Conservation (phyloP, 2,329 filamentous ascomycete genomes). For the Sclerotinia borealis region DNA sequence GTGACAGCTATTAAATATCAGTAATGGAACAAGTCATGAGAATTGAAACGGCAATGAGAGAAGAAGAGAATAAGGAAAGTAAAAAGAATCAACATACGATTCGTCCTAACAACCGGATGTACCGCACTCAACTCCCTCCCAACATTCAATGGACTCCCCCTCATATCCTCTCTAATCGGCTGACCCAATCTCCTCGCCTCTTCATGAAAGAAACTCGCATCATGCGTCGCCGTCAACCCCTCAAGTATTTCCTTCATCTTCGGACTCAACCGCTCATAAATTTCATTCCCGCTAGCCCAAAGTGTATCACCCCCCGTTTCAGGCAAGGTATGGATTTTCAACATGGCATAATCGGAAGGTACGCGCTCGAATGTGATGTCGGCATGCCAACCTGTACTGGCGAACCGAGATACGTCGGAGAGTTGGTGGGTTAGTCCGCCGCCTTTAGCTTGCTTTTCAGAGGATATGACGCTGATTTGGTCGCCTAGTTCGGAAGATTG, state of each 20-base stretch:
- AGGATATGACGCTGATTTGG: slow-evolving; percentile 51
- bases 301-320: slow-evolving; percentile 42
- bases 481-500: slow-evolving; percentile 47
- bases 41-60: neutral
- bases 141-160: slow-evolving; percentile 39
- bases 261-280: slow-evolving; percentile 49
- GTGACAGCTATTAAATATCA: slow-evolving; percentile 1
- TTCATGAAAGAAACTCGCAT: slow-evolving; percentile 45
- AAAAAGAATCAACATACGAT: slow-evolving; percentile 35
- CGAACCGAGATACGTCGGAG: slow-evolving; percentile 45
- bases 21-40: too few species aligned
- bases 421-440: slow-evolving; percentile 41
- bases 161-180: slow-evolving; percentile 33
- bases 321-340: slow-evolving; percentile 44
- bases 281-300: slow-evolving; percentile 46
- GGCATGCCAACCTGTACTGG: slow-evolving; percentile 45
- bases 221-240: slow-evolving; percentile 44
- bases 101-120: slow-evolving; percentile 51
- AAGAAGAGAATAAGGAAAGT: neutral
- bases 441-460: slow-evolving; percentile 33
- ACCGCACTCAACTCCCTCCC: slow-evolving; percentile 22
- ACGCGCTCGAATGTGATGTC: slow-evolving; percentile 50
- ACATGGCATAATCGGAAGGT: slow-evolving; percentile 48
- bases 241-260: slow-evolving; percentile 43
- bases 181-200: slow-evolving; percentile 43